phyloP scores from a whole-genome alignment of 2,329 filamentous ascomycete genomes.

The Botryotinia convoluta region DNA sequence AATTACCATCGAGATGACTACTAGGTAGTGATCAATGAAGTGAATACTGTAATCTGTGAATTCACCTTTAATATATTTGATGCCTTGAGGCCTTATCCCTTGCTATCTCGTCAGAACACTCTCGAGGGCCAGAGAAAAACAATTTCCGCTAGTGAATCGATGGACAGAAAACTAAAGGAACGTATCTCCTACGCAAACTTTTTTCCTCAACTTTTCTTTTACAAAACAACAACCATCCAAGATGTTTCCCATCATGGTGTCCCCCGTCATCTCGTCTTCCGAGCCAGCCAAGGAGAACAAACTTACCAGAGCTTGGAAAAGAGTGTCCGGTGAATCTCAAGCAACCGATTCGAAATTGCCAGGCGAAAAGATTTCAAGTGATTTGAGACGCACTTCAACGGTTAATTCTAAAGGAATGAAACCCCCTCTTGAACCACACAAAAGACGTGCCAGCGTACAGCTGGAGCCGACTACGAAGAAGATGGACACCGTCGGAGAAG shows the following conservation, averaged over 20 bases:
- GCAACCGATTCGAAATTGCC: background rate
- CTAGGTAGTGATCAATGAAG: background rate
- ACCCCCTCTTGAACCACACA: background rate
- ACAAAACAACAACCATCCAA: background rate
- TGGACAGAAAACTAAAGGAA: background rate
- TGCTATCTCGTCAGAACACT: background rate
- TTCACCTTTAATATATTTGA: background rate
- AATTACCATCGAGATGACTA: background rate
- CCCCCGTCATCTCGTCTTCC: background rate
- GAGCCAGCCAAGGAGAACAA: background rate
- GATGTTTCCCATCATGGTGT: slow-evolving; percentile 13
- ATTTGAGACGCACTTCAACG: slow-evolving; percentile 2
- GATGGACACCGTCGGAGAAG: background rate
- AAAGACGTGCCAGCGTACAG: background rate
- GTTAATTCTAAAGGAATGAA: background rate
- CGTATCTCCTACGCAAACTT: background rate
- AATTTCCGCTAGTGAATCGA: background rate
- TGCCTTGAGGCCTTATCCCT: background rate
- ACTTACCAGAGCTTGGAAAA: background rate
- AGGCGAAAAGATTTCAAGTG: background rate
- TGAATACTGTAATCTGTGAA: background rate
- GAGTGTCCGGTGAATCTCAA: slow-evolving; percentile 8
- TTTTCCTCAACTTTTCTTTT: background rate
- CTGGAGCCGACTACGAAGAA: background rate
- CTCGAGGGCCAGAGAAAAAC: background rate